These are phyloP conservation scores for Hortiboletus campestris DNA, from an alignment of 768 basidiomycete species.

Conservation along the genomic window DNA sequence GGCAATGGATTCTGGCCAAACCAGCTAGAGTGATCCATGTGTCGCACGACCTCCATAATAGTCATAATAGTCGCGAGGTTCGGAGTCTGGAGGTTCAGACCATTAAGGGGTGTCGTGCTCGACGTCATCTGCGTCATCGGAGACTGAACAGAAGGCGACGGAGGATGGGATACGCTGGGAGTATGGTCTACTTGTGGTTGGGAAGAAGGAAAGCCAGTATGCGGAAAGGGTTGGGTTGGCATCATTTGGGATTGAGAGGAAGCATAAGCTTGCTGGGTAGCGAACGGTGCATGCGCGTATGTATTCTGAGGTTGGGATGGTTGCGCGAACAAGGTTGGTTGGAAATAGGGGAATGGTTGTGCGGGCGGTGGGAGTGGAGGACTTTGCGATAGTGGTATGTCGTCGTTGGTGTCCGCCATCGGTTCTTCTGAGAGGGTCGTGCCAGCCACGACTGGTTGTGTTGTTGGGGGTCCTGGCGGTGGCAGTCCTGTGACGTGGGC, in stretches of 20 bases:
- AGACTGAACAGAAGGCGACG: slow-evolving; percentile 17
- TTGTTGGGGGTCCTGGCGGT: not conserved
- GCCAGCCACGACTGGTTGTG: not conserved
- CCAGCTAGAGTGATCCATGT: slow-evolving; percentile 24
- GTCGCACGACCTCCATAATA: slow-evolving; percentile 32
- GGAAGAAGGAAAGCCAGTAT: slow-evolving; percentile 11
- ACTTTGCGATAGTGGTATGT: not conserved
- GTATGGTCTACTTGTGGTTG: slow-evolving; percentile 14
- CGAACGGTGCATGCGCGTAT: slow-evolving; percentile 10
- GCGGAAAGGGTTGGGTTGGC: slow-evolving; percentile 18
- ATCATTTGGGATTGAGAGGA: slow-evolving; percentile 19
- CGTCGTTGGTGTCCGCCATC: not conserved
- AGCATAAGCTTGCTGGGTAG: slow-evolving; percentile 17
- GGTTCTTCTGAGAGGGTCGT: slow-evolving; percentile 2
- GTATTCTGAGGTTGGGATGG: slow-evolving; percentile 20
- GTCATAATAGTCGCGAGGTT: slow-evolving; percentile 30
- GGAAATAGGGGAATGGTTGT: slow-evolving; percentile 13
- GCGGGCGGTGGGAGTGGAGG: slow-evolving; percentile 2
- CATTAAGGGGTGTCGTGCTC: slow-evolving; percentile 8
- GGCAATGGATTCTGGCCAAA: slow-evolving; percentile 18
- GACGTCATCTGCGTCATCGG: slow-evolving; percentile 12
- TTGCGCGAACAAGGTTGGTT: slow-evolving; percentile 11
- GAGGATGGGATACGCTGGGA: slow-evolving; percentile 9
- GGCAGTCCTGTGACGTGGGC: not conserved
- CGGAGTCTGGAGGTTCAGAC: slow-evolving; percentile 13